Percentiles rank a stretch among this genome's conserved stretches.
Conservation (phyloP, 176 grass and related monocot species). For the Metroxylon sagu region DNA sequence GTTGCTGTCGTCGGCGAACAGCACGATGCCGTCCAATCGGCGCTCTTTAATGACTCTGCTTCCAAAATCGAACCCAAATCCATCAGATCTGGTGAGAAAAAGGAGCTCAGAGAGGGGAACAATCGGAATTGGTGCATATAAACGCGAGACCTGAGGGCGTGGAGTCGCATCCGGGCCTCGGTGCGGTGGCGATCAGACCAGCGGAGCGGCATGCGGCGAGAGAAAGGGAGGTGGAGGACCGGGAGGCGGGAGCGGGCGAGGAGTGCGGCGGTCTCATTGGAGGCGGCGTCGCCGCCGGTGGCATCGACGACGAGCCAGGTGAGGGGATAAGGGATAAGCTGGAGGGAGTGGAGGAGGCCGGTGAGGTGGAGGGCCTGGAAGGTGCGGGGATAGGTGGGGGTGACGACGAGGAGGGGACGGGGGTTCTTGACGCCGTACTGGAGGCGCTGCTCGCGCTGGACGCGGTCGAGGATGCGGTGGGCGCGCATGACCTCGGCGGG, state of each 20-base stretch:
- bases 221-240: conserved; percentile 19
- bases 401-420: conserved; percentile 30
- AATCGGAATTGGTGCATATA: not conserved
- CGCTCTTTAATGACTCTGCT: conserved; percentile 48
- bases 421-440: conserved; percentile 13
- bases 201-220: conserved; percentile 5
- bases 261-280: conserved; percentile 7
- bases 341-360: conserved; percentile 32
- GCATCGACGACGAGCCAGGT: conserved; percentile 40
- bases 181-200: conserved; percentile 13
- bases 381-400: conserved; percentile 35
- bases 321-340: conserved; percentile 24
- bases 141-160: conserved; percentile 34
- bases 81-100: not conserved
- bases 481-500: conserved; percentile 22
- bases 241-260: conserved; percentile 13
- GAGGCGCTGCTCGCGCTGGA: conserved; percentile 34
- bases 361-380: conserved; percentile 30
- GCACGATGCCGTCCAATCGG: conserved; percentile 60
- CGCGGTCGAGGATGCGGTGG: conserved; percentile 26
- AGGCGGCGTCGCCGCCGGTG: not conserved
- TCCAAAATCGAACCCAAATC: not conserved
- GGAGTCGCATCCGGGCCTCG: conserved; percentile 33
- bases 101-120: not conserved
- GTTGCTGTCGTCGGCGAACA: conserved; percentile 96